These are phyloP conservation scores for Gossypium bickii DNA, from an alignment of 345 rosid species.

Conservation along the genomic window DNA sequence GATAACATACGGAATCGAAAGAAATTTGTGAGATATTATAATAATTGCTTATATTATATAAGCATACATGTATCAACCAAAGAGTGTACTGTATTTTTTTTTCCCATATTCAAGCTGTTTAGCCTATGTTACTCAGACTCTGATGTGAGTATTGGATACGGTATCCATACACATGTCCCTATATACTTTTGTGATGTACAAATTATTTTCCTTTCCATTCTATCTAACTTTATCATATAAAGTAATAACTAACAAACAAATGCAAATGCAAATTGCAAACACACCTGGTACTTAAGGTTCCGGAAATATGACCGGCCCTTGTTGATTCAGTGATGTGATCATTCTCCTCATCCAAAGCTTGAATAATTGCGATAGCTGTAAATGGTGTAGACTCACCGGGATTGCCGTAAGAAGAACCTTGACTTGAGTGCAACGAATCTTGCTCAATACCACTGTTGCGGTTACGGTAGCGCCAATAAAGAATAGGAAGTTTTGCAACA, in stretches of 20 bases:
- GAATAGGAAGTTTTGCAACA: constrained; percentile 76
- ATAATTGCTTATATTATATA: too few relatives aligned
- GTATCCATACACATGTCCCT: too few relatives aligned
- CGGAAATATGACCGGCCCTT: constrained; percentile 32
- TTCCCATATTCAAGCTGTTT: too few relatives aligned
- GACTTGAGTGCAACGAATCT: constrained; percentile 37
- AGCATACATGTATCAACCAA: too few relatives aligned
- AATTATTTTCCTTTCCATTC: background rate
- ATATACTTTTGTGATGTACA: background rate
- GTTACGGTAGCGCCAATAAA: constrained; percentile 67
- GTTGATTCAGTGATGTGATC: constrained; percentile 24
- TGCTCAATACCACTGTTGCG: constrained; percentile 37
- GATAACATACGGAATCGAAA: too few relatives aligned
- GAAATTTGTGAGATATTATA: too few relatives aligned
- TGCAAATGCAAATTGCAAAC: background rate
- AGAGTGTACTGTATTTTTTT: too few relatives aligned
- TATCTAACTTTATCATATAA: background rate
- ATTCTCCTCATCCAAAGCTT: constrained; percentile 52
- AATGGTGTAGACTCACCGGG: constrained; percentile 49
- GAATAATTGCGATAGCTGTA: constrained; percentile 54
- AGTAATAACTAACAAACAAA: background rate
- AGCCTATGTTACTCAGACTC: too few relatives aligned
- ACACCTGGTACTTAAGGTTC: constrained; percentile 47
- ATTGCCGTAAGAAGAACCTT: constrained; percentile 36
- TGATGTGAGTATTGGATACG: too few relatives aligned